Evolutionary conservation across 495 filamentous ascomycete genomes (phyloP), one percentile per base, ranked within the genome.

Genomic region (Astrothelium subdiscretum): DNA sequence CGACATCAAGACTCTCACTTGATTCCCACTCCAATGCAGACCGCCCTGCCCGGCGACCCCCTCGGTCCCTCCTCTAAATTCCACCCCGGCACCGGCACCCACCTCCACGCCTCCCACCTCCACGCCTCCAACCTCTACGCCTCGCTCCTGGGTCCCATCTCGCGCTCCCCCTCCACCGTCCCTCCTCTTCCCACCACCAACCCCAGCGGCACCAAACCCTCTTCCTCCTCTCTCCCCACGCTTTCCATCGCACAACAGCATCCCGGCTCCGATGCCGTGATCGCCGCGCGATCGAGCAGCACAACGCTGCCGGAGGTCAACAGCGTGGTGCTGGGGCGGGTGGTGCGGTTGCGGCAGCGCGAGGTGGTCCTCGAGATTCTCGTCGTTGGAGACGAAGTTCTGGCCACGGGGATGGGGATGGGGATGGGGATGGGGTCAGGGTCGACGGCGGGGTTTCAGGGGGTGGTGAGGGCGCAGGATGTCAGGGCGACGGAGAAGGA

Each of bases 401-500:
- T 67, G 27, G 43, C 18, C 2, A 62, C 61, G 38, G 66, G 61
- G 24, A n/a, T 57, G 20, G 51, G 51, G 51, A 57, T 5, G 51
- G n/a, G 54, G 54, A n/a, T n/a, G n/a, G n/a, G n/a, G n/a, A n/a
- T n/a, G n/a, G n/a, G n/a, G n/a, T n/a, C n/a, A n/a, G n/a, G n/a
- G n/a, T n/a, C n/a, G n/a, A n/a, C n/a, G n/a, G n/a, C n/a, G 27
- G 38, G 58, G 20, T 26, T 54, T 8, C 48, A 54, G 24, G 48
- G 48, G 22, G 48, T 54, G 24, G 48, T 54, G 0, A 54, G 48
- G 48, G 84, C 84, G 64, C 92, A 97, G 74, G 94, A 98, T 69
- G 89, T 98, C 13, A 79, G 94, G 59, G 91, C 90, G 20, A 95
- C 92, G 42, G 94, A 98, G 81, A 96, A 96, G 76, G 94, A 98